Conservation (phyloP, 345 rosid species). For the Iberis pinnata region DNA sequence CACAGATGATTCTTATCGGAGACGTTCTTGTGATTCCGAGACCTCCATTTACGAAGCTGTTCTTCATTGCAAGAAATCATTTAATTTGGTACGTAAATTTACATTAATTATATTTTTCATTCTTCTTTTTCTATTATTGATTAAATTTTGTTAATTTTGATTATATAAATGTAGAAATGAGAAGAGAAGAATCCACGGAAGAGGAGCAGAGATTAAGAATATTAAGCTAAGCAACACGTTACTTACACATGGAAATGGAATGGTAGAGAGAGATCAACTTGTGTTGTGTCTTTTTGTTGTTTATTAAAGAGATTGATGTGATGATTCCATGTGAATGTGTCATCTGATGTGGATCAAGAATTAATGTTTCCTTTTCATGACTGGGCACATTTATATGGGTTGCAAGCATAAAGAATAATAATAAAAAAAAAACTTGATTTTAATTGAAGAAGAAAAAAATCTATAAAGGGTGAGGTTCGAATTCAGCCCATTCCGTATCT, state of each 20-base stretch:
- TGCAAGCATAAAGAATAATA: slow-evolving; percentile 26
- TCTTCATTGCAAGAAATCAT: slow-evolving; percentile 90
- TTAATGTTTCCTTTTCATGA: slow-evolving; percentile 20
- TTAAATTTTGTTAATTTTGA: background rate
- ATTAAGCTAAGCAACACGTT: slow-evolving; percentile 18
- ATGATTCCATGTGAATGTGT: slow-evolving; percentile 32
- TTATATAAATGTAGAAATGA: no score
- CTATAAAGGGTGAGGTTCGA: no score
- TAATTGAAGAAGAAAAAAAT: no score
- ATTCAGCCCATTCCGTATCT: no score
- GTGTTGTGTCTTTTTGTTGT: slow-evolving; percentile 32
- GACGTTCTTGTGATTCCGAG: slow-evolving; percentile 77
- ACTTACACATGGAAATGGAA: slow-evolving; percentile 21
- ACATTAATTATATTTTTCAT: no score
- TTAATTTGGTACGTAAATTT: slow-evolving; percentile 43
- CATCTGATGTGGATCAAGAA: slow-evolving; percentile 31
- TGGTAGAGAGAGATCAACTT: slow-evolving; percentile 24
- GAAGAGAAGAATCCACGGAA: slow-evolving; percentile 26
- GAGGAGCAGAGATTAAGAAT: slow-evolving; percentile 23
- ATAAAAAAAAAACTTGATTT: no score
- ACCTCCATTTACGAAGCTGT: slow-evolving; percentile 91
- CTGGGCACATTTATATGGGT: slow-evolving; percentile 31
- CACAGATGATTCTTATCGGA: slow-evolving; percentile 49
- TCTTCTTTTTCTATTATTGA: background rate
- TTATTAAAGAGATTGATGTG: slow-evolving; percentile 31